A percentile compares a stretch with the other conserved stretches of the same genome.
Evolutionary conservation across 192 early-diverging fungal species (phyloP).

Genomic region (Endogone sp.): DNA sequence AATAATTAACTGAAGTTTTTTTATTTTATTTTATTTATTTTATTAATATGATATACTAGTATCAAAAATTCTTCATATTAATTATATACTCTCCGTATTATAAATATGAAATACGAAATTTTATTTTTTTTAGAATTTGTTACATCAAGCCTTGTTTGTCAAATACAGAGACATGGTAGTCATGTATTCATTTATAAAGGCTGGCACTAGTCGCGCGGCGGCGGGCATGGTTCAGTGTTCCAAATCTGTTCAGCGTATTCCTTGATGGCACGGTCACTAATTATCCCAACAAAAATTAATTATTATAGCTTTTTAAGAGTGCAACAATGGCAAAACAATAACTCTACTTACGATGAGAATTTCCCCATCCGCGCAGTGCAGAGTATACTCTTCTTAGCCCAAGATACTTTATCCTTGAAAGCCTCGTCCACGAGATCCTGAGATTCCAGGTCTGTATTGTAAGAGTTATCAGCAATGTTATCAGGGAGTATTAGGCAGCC

Average conservation of each 20-base stretch:
- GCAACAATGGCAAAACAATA: background rate
- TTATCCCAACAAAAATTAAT: background rate
- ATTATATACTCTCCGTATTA: too few species aligned
- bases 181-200: too few species aligned
- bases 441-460: slow-evolving; percentile 54
- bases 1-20: too few species aligned
- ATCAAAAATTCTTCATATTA: too few species aligned
- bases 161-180: too few species aligned
- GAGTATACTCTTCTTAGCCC: slow-evolving; percentile 88
- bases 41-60: too few species aligned
- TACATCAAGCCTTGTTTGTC: too few species aligned
- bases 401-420: slow-evolving; percentile 77
- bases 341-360: slow-evolving; percentile 65
- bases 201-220: slow-evolving; percentile 11
- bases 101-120: too few species aligned
- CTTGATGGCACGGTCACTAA: slow-evolving; percentile 77
- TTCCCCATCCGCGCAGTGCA: slow-evolving; percentile 93
- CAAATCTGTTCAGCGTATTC: slow-evolving; percentile 95
- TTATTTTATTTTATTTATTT: too few species aligned
- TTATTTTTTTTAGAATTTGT: too few species aligned
- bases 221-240: slow-evolving; percentile 63
- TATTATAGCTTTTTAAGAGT: too few species aligned
- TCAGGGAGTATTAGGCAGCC: too few species aligned
- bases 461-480: background rate
- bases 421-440: slow-evolving; percentile 80